Conservation (phyloP, 2,329 filamentous ascomycete genomes). For the Nemania sp. region DNA sequence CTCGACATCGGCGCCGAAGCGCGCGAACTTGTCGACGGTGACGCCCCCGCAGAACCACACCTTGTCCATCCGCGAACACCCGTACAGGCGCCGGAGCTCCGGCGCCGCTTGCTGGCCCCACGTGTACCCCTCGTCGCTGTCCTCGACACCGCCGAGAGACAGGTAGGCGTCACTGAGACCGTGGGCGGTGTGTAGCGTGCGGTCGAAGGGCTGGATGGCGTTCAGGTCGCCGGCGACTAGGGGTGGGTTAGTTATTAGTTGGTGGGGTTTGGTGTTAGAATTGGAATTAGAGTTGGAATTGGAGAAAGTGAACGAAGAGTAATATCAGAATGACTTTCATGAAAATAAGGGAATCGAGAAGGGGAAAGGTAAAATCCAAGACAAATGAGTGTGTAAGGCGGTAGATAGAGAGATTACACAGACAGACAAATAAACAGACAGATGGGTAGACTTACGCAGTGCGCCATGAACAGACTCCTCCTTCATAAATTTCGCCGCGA, state of each 20-base stretch:
- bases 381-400: background rate
- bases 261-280: too few species aligned
- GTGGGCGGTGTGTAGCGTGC: constrained; percentile 49
- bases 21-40: constrained; percentile 41
- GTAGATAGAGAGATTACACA: background rate
- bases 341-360: too few species aligned
- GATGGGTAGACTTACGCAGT: constrained; percentile 30
- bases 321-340: too few species aligned
- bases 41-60: constrained; percentile 47
- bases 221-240: constrained; percentile 58
- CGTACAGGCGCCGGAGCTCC: constrained; percentile 45
- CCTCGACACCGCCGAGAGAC: constrained; percentile 51
- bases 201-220: constrained; percentile 57
- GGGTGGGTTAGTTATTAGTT: background rate
- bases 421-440: background rate
- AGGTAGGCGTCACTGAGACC: constrained; percentile 56
- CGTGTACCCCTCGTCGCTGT: constrained; percentile 52
- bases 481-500: constrained; percentile 27
- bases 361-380: background rate
- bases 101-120: constrained; percentile 57
- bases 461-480: constrained; percentile 42
- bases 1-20: constrained; percentile 50
- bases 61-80: constrained; percentile 56
- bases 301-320: background rate
- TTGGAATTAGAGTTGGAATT: background rate